Evolutionary conservation across 352 stramenopile species (phyloP).

Genomic region (Globisporangium yorkense): DNA sequence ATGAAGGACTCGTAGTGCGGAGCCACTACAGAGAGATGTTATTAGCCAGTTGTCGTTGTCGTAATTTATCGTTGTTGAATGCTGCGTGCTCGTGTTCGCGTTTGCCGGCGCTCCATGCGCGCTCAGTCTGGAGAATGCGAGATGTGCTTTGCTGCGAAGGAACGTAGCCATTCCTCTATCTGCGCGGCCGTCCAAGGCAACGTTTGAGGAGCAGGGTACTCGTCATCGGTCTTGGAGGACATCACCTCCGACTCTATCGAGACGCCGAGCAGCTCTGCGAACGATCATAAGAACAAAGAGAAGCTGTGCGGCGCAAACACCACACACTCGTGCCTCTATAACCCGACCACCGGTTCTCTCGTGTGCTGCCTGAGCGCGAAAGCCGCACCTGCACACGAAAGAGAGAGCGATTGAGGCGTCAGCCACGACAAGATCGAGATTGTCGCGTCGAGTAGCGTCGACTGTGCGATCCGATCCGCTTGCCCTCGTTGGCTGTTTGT

Average conservation of each 20-base stretch:
- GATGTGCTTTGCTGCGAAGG: too few species aligned
- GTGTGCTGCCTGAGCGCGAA: not conserved
- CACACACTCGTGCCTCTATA: too few species aligned
- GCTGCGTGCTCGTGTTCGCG: too few species aligned
- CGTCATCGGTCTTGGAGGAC: too few species aligned
- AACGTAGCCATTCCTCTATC: not conserved
- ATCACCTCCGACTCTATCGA: too few species aligned
- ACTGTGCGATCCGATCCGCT: not conserved
- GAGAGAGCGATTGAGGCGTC: too few species aligned
- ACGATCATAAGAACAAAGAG: too few species aligned
- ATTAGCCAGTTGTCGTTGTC: not conserved
- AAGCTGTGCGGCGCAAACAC: too few species aligned
- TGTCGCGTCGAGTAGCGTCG: not conserved
- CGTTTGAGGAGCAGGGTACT: not conserved
- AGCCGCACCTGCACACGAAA: not conserved
- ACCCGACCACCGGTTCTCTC: not conserved
- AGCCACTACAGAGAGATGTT: not conserved
- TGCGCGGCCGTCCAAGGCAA: not conserved
- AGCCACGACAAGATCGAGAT: not conserved
- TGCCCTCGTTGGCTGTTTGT: not conserved
- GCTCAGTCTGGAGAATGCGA: constrained; percentile 12
- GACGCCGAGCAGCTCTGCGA: too few species aligned
- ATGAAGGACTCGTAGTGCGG: constrained; percentile 69
- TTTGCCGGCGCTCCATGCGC: constrained; percentile 8
- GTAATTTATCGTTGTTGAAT: constrained; percentile 12